Percentiles rank a stretch among this genome's conserved stretches.
phyloP scores from a whole-genome alignment of 2,329 filamentous ascomycete genomes.

The Nakataea oryzae region DNA sequence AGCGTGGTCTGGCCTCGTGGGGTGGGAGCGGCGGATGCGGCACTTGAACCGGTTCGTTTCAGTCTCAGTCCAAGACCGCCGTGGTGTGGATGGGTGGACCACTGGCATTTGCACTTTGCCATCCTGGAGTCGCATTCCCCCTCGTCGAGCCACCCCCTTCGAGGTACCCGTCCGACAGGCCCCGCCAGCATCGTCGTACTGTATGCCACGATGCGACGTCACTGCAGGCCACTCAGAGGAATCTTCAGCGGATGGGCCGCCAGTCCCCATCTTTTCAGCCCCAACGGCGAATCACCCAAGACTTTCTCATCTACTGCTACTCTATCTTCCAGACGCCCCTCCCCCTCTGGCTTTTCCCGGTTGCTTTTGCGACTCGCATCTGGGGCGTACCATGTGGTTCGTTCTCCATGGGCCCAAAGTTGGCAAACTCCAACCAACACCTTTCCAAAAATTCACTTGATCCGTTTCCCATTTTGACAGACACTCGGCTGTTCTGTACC shows the following conservation, averaged over 20 bases:
- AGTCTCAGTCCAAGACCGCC: background rate
- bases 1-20: background rate
- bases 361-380: no score
- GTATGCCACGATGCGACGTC: background rate
- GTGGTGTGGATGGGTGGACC: background rate
- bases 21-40: background rate
- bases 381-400: no score
- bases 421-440: no score
- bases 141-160: background rate
- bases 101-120: background rate
- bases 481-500: background rate
- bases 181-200: background rate
- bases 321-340: background rate
- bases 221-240: background rate
- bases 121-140: no score
- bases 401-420: background rate
- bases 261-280: background rate
- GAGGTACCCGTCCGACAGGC: background rate
- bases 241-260: background rate
- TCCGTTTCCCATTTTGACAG: background rate
- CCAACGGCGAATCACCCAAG: background rate
- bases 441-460: background rate
- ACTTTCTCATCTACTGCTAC: no score
- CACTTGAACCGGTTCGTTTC: background rate
- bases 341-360: background rate